phyloP scores from a whole-genome alignment of 768 basidiomycete species.

The Omphalotus guepiniiformis region DNA sequence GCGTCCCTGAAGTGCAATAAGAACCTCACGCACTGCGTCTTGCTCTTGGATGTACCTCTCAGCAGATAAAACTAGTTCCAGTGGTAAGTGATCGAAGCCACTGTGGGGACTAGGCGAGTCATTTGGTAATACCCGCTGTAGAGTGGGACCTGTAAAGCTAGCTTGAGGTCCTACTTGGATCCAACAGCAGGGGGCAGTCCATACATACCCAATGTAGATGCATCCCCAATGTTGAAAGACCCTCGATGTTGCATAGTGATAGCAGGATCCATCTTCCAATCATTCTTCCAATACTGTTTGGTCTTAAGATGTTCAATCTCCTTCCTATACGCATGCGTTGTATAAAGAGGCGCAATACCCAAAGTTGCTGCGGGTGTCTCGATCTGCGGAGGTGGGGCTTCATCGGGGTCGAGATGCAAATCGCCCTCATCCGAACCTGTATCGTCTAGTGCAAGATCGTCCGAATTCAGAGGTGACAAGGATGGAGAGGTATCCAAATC shows the following conservation, averaged over 20 bases:
- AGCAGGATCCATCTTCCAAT: constrained; percentile 40
- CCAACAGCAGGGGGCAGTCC: not conserved
- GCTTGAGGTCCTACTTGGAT: too few species aligned
- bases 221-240: constrained; percentile 61
- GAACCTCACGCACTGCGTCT: constrained; percentile 72
- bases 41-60: constrained; percentile 67
- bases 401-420: constrained; percentile 23
- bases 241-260: constrained; percentile 19
- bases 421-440: constrained; percentile 26
- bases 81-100: not conserved
- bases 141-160: constrained; percentile 9
- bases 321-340: constrained; percentile 39
- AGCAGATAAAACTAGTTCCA: constrained; percentile 2
- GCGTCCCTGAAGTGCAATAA: constrained; percentile 73
- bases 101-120: not conserved
- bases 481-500: constrained; percentile 55
- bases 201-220: constrained; percentile 63
- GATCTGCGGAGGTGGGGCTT: too few species aligned
- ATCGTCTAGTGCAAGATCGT: constrained; percentile 43
- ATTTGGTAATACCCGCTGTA: constrained; percentile 9
- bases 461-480: constrained; percentile 60
- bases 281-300: constrained; percentile 71
- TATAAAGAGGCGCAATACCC: constrained; percentile 24
- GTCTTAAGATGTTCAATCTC: constrained; percentile 59
- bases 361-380: not conserved